Conservation (phyloP, 2,329 filamentous ascomycete species). For the Xylaria polymorpha region DNA sequence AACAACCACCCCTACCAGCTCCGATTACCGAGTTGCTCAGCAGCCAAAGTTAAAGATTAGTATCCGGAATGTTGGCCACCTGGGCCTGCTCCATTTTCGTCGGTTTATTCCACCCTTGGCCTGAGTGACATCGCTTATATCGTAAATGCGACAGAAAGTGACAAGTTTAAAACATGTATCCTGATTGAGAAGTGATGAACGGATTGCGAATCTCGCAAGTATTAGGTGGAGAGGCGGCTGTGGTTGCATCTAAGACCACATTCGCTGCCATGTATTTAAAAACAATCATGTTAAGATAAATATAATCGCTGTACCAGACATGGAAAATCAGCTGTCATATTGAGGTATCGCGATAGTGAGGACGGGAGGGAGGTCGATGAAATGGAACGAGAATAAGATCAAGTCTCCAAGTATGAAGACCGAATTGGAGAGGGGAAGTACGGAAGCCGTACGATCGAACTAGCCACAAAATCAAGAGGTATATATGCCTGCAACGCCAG, state of each 20-base stretch:
- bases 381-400: slow-evolving; percentile 50
- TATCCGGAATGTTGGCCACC: slow-evolving; percentile 53
- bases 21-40: slow-evolving; percentile 44
- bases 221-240: slow-evolving; percentile 40
- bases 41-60: slow-evolving; percentile 49
- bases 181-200: slow-evolving; percentile 40
- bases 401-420: slow-evolving; percentile 46
- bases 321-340: slow-evolving; percentile 65
- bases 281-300: slow-evolving; percentile 51
- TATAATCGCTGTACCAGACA: slow-evolving; percentile 71
- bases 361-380: slow-evolving; percentile 59
- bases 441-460: slow-evolving; percentile 37
- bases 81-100: slow-evolving; percentile 54
- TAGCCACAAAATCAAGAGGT: slow-evolving; percentile 50
- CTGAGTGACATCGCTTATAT: slow-evolving; percentile 49
- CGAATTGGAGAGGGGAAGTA: slow-evolving; percentile 42
- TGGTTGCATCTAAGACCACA: neutral
- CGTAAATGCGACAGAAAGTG: slow-evolving; percentile 48
- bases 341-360: slow-evolving; percentile 68
- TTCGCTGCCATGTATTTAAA: slow-evolving; percentile 44
- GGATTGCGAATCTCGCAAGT: slow-evolving; percentile 42
- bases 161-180: slow-evolving; percentile 41
- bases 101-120: slow-evolving; percentile 47
- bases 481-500: slow-evolving; percentile 51
- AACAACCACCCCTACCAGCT: slow-evolving; percentile 46